Percentiles rank a stretch among this genome's conserved stretches.
Conservation (phyloP, 805 yeast genomes). For the Cyberlindnera veronae region DNA sequence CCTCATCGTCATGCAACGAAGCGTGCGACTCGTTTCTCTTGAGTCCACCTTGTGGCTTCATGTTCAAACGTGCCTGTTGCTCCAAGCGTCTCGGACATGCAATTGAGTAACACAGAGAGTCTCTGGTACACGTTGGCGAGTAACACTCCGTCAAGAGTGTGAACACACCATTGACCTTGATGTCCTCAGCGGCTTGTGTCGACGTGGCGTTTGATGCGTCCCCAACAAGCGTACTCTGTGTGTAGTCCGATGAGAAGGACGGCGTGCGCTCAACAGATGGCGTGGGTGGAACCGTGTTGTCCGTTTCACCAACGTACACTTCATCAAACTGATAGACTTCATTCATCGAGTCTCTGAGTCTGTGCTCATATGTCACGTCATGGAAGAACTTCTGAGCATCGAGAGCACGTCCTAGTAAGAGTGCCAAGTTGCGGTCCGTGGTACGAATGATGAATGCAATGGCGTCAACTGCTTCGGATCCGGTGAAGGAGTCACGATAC, state of each 20-base stretch:
- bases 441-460: slow-evolving; percentile 83
- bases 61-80: slow-evolving; percentile 88
- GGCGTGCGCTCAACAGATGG: slow-evolving; percentile 32
- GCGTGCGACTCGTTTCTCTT: slow-evolving; percentile 68
- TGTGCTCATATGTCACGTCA: slow-evolving; percentile 92
- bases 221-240: slow-evolving; percentile 11
- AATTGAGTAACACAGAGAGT: slow-evolving; percentile 84
- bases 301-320: slow-evolving; percentile 36
- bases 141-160: slow-evolving; percentile 92
- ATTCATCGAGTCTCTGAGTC: slow-evolving; percentile 79
- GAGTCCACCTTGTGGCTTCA: slow-evolving; percentile 85
- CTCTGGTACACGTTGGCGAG: slow-evolving; percentile 93
- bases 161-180: slow-evolving; percentile 79
- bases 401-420: slow-evolving; percentile 82
- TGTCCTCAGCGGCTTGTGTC: slow-evolving; percentile 11
- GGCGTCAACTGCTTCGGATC: slow-evolving; percentile 90
- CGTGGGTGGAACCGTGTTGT: no score
- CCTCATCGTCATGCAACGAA: slow-evolving; percentile 71
- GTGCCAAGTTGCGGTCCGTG: slow-evolving; percentile 85
- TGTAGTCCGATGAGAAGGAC: slow-evolving; percentile 23
- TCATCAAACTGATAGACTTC: slow-evolving; percentile 86
- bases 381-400: slow-evolving; percentile 94
- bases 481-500: slow-evolving; percentile 91
- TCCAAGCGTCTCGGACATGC: slow-evolving; percentile 95
- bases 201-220: neutral